Evolutionary conservation across 2,329 filamentous ascomycete species (phyloP), one percentile per base, ranked within the genome.

Genomic region (Parastagonospora avenae): DNA sequence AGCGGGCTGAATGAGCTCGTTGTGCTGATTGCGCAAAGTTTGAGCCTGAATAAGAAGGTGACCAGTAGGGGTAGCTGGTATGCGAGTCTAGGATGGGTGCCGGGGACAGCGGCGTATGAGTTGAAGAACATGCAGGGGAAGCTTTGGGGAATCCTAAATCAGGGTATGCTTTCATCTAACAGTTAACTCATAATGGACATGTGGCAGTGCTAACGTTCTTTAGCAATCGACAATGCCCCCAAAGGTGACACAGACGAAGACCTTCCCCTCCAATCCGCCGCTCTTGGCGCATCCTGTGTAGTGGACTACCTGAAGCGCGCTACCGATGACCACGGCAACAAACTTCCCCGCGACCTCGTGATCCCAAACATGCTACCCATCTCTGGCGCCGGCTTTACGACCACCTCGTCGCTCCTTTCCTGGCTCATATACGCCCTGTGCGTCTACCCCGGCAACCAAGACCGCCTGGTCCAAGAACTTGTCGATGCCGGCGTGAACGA

Each of bases 191-290:
- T n/a, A 2, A 7, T 10, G 10, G 11, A 4, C 15, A 14, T 1
- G 4, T 10, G 9, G 7, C 4, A 33, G 1, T 12, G 2, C 15
- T 11, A 31, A 43, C 8, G 4, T 15, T 19, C 4, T 10, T n/a
- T 16, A 44, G 55, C 49, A 8, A 52, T 57, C 8, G 52, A 55
- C 1, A 27, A 52, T 35, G 52, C 52, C 6, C 48, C 46, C 10
- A 55, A 55, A 30, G 54, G 52, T 10, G 52, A 51, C 9, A 55
- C 38, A 14, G 45, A 55, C 12, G 54, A 55, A 4, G 52, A 57
- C 19, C 33, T 57, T 4, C 64, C 67, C 8, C 54, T 75, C 3
- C 59, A 71, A 15, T 68, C 73, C 11, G 72, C 74, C 16, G 73
- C 73, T 2, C 48, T 75, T 8, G 63, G 71, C 19, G 71, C 74